A percentile compares a stretch with the other conserved stretches of the same genome.
Evolutionary conservation across 208 protist genomes (phyloP).

Genomic region (Acanthamoeba lenticulata): DNA sequence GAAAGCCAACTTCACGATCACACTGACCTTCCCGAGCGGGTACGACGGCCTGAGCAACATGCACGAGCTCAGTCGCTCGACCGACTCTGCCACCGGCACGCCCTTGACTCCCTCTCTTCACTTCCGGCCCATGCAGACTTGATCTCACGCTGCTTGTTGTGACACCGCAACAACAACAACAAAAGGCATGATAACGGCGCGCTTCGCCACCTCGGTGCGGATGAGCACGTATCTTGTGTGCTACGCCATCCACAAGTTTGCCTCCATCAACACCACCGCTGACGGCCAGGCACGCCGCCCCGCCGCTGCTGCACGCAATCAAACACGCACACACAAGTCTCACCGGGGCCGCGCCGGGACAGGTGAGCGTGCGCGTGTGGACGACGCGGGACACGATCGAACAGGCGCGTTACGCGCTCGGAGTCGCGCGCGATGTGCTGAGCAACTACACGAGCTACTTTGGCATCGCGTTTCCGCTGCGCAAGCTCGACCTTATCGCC

Average conservation of each 20-base stretch:
- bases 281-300: background rate
- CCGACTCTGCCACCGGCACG: background rate
- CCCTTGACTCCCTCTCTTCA: background rate
- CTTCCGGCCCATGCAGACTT: background rate
- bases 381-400: background rate
- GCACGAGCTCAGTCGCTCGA: background rate
- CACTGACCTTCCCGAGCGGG: background rate
- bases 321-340: background rate
- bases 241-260: slow-evolving; percentile 93
- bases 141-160: background rate
- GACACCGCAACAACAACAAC: background rate
- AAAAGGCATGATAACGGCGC: slow-evolving; percentile 60
- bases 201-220: slow-evolving; percentile 89
- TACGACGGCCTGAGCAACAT: slow-evolving; percentile 73
- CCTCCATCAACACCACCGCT: slow-evolving; percentile 82
- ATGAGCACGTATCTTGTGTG: slow-evolving; percentile 98
- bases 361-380: background rate
- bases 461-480: slow-evolving; percentile 83
- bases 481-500: slow-evolving; percentile 95
- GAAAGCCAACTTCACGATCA: slow-evolving; percentile 76
- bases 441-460: slow-evolving; percentile 67
- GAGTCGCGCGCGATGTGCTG: background rate
- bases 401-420: slow-evolving; percentile 37
- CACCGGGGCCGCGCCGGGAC: background rate
- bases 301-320: background rate